Base-by-base conservation (phyloP, 768 basidiomycete genomes). In the Amyloporia xantha region DNA sequence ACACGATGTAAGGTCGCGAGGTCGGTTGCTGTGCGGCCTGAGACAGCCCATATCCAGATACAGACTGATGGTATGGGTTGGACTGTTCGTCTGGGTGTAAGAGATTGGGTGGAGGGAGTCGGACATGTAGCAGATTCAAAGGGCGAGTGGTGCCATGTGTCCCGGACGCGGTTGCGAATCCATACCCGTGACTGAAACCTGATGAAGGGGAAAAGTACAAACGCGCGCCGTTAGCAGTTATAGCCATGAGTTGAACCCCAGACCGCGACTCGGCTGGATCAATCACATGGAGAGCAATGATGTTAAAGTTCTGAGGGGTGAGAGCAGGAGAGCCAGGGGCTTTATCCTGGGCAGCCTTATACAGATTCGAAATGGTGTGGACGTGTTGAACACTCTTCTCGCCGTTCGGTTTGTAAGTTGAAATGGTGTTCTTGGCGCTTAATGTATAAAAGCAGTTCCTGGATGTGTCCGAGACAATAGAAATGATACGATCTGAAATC, bases 401-500 rank as follows among this genome's bases (percentile, higher is more conserved):
- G 24, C 77, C 72, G 41, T 67, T 69, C 4, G 84, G 72, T 51
- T 74, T 73, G 65, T 84, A 92, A 11, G 90, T 68, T 2, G 81
- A 77, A 46, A 93, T 82, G 28, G 74, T 74, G 52, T 73, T 74
- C 54, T 78, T 81, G 5, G 77, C 73, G 4, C 83, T 82, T 48
- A 93, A 72, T 2, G 89, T 81, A 62, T 93, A 94, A 54, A 93
- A 75, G 59, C 81, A 84, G 52, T 83, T 79, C 51, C 91, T 77
- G 30, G 71, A 69, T 17, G 65, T 56, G 66, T 96, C 91, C 23
- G 82, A 75, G 37, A 84, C 74, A 43, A 94, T 67, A 11, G 74
- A 71, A 1, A 81, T 65, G 41, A 93, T 82, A 41, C 84, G 82
- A 56, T 91, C 91, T 92, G 60, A 24, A 42, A 39, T 44, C 49